phyloP scores from a whole-genome alignment of 768 basidiomycete genomes.

The Serendipita sp. region DNA sequence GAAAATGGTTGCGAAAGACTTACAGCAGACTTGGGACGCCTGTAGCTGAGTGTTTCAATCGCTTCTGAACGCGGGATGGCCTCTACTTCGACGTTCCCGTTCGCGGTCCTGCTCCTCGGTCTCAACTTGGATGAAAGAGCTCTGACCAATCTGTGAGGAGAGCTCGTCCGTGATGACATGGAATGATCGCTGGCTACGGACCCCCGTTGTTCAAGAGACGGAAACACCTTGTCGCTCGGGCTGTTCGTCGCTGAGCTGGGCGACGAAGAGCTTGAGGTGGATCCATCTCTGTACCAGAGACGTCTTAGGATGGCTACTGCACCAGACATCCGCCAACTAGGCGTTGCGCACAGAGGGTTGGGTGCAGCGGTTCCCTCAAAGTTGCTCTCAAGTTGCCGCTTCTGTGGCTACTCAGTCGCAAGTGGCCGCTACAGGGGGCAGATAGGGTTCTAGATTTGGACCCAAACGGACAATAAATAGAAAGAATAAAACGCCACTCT shows the following conservation, averaged over 20 bases:
- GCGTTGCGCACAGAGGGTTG: too few relatives aligned
- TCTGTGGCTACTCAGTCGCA: not conserved
- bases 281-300: conserved; percentile 1
- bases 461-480: not conserved
- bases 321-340: not conserved
- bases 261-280: not conserved
- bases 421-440: not conserved
- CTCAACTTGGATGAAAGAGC: not conserved
- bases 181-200: conserved; percentile 1
- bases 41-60: conserved; percentile 2
- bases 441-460: not conserved
- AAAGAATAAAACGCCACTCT: not conserved
- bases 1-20: not conserved
- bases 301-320: conserved; percentile 4
- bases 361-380: too few relatives aligned
- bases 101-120: not conserved
- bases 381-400: not conserved
- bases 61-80: not conserved
- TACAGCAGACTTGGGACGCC: conserved; percentile 3
- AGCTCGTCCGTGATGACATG: not conserved
- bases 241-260: conserved; percentile 5
- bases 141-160: conserved; percentile 1
- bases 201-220: conserved; percentile 3
- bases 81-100: not conserved
- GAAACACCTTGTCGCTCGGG: conserved; percentile 6